Base-by-base conservation (phyloP, 2,329 filamentous ascomycete species). In the Waltergamsia citrina region DNA sequence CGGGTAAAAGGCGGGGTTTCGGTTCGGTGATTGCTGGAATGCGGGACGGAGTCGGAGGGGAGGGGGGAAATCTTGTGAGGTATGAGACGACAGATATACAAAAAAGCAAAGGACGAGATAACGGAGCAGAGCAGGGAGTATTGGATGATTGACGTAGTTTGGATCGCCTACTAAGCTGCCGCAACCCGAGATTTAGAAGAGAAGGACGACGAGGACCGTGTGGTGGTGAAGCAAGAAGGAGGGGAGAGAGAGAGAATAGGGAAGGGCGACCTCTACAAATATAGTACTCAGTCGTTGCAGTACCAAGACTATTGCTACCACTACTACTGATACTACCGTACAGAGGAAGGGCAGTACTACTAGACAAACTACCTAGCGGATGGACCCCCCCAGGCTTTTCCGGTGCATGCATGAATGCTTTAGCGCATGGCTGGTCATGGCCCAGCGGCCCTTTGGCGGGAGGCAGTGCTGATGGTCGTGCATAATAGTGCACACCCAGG, bases 131-230 rank as follows among this genome's bases (percentile, higher is more conserved):
- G 55, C 56, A 58, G 54, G 54, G 51, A 50, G 45, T 47, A 42
- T 46, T 30, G 21, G 26, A 38, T 9, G 30, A 33, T 44, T 48
- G 41, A 38, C 35, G 36, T 35, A 34, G 38, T 44, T n/a, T 39
- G 46, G 65, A 67, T 68, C 68, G 65, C 67, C 72, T 75, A 65
- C 73, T 71, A 48, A 68, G 65, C 64, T 66, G 62, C 68, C 66
- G 63, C 63, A 66, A 63, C 65, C 33, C 28, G 32, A 31, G 15
- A n/a, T 29, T 17, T 57, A 69, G 65, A 70, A 71, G 66, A 66
- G 63, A 70, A 69, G 52, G 63, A 59, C 59, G 63, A 74, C 66
- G 68, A 68, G 57, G 62, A 60, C 60, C 59, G 74, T 69, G 69
- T 73, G 65, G 35, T n/a, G 32, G 32, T 67, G 56, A 65, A 68